Evolutionary conservation across 2,329 filamentous ascomycete genomes (phyloP), one percentile per base, ranked within the genome.

Genomic region (Beauveria bassiana): DNA sequence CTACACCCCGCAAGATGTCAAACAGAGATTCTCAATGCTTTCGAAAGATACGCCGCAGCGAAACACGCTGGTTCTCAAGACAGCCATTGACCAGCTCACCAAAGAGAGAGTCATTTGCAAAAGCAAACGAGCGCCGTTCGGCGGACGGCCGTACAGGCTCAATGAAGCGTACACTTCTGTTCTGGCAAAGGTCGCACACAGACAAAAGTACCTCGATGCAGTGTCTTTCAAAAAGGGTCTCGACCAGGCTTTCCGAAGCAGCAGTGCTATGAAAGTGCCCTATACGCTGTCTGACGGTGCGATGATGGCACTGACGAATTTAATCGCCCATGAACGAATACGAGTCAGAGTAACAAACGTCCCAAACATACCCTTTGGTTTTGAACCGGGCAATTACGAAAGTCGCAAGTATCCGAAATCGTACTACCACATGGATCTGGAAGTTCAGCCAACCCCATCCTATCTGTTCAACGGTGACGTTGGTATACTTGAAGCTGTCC

Each of bases 321-420:
- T 93, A 60, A 81, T 86, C 63, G 83, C 85, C 0, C 71, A 80
- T 55, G 81, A 83, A 3, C 79, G 82, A 46, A 76, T 91, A 47
- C 75, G 70, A 18, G 69, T 89, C 7, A 73, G 79, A 3, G 77
- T 83, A 0, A 69, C 79, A 1, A 77, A 86, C 46, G 79, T 88
- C 5, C 84, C 84, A 1, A 68, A 80, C 55, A 84, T 89, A 34
- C 85, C 86, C 2, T 87, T 89, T 69, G 89, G 89, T 1, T 88
- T 91, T 68, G 82, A 84, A 59, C 86, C 87, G 8, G 84, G 84
- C 18, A 85, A 88, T 65, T 92, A 92, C 71, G 85, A 89, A 68
- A 87, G 86, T 24, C 81, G 87, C 61, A 84, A 84, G 62, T 86
- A 87, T 64, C 83, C 88, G 42, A 87, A 87, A 66, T 79, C 79